Percentiles rank a stretch among this genome's conserved stretches.
Conservation (phyloP, 768 basidiomycete species). For the Boletus sp. region DNA sequence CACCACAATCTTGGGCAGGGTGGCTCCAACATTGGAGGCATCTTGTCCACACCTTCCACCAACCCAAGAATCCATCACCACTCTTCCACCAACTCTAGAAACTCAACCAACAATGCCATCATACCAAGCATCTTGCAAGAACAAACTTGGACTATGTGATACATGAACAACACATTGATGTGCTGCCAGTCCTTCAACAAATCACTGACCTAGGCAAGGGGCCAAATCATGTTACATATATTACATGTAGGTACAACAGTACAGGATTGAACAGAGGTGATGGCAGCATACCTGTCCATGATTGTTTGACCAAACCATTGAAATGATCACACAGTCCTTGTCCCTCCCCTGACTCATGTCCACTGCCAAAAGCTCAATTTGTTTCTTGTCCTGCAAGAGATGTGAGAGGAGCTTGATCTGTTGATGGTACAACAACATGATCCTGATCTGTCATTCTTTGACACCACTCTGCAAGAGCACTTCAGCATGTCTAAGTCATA, state of each 20-base stretch:
- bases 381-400: constrained; percentile 51
- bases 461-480: constrained; percentile 67
- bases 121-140: constrained; percentile 76
- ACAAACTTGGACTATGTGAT: constrained; percentile 83
- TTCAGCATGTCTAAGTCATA: constrained; percentile 87
- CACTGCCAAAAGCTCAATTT: constrained; percentile 84
- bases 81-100: no score
- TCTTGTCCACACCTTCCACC: no score
- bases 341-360: constrained; percentile 94
- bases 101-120: no score
- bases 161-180: constrained; percentile 97
- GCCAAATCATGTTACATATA: neutral
- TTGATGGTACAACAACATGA: constrained; percentile 92
- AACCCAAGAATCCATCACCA: no score
- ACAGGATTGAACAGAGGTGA: neutral
- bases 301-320: constrained; percentile 90
- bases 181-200: constrained; percentile 94
- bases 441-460: constrained; percentile 67
- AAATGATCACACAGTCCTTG: constrained; percentile 93
- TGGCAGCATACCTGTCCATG: constrained; percentile 60
- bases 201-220: constrained; percentile 69
- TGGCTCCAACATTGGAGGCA: no score
- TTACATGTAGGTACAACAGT: neutral
- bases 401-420: constrained; percentile 88
- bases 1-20: no score